Evolutionary conservation across 768 basidiomycete genomes (phyloP).

Genomic region (Saitozyma sp.): DNA sequence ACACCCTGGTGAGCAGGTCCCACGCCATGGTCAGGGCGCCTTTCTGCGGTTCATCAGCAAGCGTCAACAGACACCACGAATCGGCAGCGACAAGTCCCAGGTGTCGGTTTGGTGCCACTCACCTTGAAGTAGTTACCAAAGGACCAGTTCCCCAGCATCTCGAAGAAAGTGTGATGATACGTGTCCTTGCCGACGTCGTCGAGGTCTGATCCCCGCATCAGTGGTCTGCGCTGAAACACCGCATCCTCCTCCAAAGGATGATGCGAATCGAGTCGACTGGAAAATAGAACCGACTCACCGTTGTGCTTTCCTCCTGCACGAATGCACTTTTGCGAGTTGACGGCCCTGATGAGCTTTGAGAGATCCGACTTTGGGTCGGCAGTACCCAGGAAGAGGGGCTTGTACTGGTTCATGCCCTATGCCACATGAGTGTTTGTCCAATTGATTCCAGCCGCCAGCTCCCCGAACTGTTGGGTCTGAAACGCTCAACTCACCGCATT

Average conservation of each 20-base stretch:
- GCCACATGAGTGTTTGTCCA: background rate
- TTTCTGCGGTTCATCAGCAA: constrained; percentile 59
- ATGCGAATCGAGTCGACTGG: background rate
- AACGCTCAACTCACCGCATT: constrained; percentile 73
- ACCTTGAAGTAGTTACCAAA: constrained; percentile 99
- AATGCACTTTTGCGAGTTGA: constrained; percentile 97
- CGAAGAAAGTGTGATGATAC: constrained; percentile 95
- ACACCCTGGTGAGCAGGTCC: constrained; percentile 88
- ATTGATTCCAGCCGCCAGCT: background rate
- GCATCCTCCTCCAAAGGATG: no score
- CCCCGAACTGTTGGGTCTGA: background rate
- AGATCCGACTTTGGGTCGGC: constrained; percentile 93
- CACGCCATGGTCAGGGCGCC: constrained; percentile 92
- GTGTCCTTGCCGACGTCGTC: constrained; percentile 99
- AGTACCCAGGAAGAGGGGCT: constrained; percentile 94
- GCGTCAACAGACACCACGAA: background rate
- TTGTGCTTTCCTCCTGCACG: constrained; percentile 99
- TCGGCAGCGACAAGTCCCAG: no score
- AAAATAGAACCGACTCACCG: constrained; percentile 57
- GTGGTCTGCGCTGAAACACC: background rate
- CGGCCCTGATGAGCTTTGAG: constrained; percentile 85
- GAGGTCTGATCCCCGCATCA: constrained; percentile 63
- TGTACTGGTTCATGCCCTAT: constrained; percentile 69
- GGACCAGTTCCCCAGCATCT: constrained; percentile 99
- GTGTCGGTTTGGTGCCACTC: constrained; percentile 7